Percentiles rank a stretch among this genome's conserved stretches.
Conservation (phyloP, 192 early-diverging fungal species). For the Coemansia sp. region DNA sequence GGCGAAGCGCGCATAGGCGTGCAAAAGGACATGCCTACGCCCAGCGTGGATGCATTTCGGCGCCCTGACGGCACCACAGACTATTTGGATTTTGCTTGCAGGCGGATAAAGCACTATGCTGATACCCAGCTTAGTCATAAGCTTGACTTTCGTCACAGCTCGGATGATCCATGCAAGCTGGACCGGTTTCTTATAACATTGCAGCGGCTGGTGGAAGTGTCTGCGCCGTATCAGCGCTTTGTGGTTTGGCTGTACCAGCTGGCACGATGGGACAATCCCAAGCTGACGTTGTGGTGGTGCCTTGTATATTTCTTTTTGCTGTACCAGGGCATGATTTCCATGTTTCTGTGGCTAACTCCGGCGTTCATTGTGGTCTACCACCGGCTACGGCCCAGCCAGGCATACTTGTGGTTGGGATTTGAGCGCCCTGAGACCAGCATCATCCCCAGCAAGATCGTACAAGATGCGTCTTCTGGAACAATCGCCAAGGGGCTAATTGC, state of each 20-base stretch:
- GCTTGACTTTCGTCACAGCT: conserved; percentile 51
- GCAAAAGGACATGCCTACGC: conserved; percentile 27
- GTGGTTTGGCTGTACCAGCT: conserved; percentile 49
- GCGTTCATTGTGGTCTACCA: conserved; percentile 51
- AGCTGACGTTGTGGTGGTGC: conserved; percentile 48
- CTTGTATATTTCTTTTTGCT: conserved; percentile 42
- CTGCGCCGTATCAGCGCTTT: conserved; percentile 52
- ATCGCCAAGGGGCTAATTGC: conserved; percentile 47
- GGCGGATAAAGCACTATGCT: conserved; percentile 36
- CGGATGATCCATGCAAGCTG: conserved; percentile 44
- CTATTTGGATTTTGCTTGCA: conserved; percentile 27
- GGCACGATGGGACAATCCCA: conserved; percentile 53
- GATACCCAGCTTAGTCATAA: conserved; percentile 48
- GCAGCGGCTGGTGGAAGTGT: conserved; percentile 50
- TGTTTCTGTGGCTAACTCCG: conserved; percentile 40
- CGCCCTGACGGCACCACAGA: conserved; percentile 39
- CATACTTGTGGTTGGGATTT: conserved; percentile 49
- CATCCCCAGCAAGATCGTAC: conserved; percentile 41
- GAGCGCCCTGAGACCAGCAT: conserved; percentile 53
- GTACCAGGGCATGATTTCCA: conserved; percentile 34
- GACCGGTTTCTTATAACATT: conserved; percentile 47
- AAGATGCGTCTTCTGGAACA: conserved; percentile 46
- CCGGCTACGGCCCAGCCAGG: conserved; percentile 49
- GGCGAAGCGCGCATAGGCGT: conserved; percentile 50
- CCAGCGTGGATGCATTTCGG: conserved; percentile 15